Base-by-base conservation (phyloP, 768 basidiomycete species). In the Trametes sanguinea region DNA sequence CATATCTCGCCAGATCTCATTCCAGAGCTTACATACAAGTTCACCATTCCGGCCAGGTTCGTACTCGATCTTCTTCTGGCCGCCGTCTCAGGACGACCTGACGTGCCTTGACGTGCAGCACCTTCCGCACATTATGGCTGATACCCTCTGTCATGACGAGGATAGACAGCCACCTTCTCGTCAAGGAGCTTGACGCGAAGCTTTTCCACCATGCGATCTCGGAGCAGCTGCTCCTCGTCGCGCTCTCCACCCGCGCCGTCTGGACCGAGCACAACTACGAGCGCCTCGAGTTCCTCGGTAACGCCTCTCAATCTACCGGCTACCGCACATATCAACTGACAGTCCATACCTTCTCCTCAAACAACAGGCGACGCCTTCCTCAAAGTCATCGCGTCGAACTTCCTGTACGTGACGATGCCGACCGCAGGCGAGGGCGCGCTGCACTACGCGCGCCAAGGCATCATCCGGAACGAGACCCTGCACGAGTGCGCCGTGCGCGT, bases 211-310 rank as follows among this genome's bases (percentile, higher is more conserved):
- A 85, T 70, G 73, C 78, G n/a, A 81, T 95, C 46, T 73, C 78
- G 14, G 88, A 90, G 67, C 74, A 81, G 32, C 76, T 84, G 27
- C 76, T 95, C 43, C 80, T 85, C 51, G 76, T 80, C 42, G 90
- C 94, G 9, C 77, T 92, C 43, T 86, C 85, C 63, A 77, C 91
- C 0, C 88, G 89, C 7, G 85, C 90, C 8, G 85, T 85, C 37
- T 82, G 83, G 33, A 79, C 83, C 50, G 90, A 89, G 65, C 80
- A 81, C 61, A 83, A 95, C 75, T 95, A 95, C 73, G 91, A 95
- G 74, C 85, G 93, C 39, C 75, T 94, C 48, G 94, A 94, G 72
- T 78, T 94, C 52, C 80, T 94, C 14, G 93, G 92, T 92, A 67
- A 61, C 77, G 54, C 57, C 35, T n/a, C 45, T n/a, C 45, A 22